Evolutionary conservation across 805 yeast genomes (phyloP), one percentile per base, ranked within the genome.

Genomic region (Metschnikowia lachancei): DNA sequence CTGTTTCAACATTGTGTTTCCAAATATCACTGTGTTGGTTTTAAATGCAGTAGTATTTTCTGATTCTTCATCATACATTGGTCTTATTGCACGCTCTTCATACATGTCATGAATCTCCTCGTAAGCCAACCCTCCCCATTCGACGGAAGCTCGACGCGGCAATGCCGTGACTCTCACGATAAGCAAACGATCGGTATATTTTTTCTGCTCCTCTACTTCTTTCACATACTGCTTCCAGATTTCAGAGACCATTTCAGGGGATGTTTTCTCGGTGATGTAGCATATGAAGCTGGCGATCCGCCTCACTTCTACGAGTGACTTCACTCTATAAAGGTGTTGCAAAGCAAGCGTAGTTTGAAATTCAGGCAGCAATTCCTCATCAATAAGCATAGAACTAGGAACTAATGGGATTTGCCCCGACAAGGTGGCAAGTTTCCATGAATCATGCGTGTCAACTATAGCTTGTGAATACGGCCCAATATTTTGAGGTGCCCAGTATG

Each of bases 401-500:
- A 83, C 62, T 33, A 94, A 69, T 1, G 96, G 95, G 32, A 94
- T 91, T 67, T 94, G 98, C 0, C 99, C 99, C 41, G 97, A 87
- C 11, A 91, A 62, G 31, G 75, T 72, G 2, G 85, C 82, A 7
- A 81, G 64, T 22, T 74, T 65, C 46, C 80, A 78, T 9, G 44
- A 44, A 2, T 49, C 48, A 12, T 48, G 48, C 16, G 60, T 60
- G 51, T 80, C 82, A 4, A 76, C 64, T 10, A 82, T 80, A 0
- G 91, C 78, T 64, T 94, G 99, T 0, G 99, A 92, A 61, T 94
- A 94, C 0, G 99, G 99, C 0, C 99, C 99, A 38, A 94, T 94
- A 55, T 94, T 94, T 31, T 96, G 92, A 0, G 99, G 99, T 0
- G 97, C 98, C 99, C 99, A 94, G 62, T 87, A 91, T 34, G 97